phyloP scores from a whole-genome alignment of 1,284 basidiomycete genomes.

The Cerioporus squamosus region DNA sequence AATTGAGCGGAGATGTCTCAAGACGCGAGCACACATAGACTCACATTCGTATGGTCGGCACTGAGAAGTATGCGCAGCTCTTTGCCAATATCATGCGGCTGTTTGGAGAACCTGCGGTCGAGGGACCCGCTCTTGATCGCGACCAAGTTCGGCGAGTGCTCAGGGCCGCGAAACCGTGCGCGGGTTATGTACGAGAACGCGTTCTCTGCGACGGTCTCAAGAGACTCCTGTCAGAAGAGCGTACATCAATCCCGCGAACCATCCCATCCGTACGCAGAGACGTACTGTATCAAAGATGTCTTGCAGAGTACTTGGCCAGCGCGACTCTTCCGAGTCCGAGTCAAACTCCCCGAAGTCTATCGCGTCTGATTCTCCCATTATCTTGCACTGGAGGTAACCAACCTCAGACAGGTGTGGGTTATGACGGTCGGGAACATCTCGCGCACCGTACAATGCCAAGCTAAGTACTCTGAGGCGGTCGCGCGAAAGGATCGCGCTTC shows the following conservation, averaged over 20 bases:
- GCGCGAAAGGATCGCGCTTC: no score
- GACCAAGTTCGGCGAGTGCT: not conserved
- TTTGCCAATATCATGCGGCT: conserved; percentile 77
- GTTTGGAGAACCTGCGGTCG: conserved; percentile 45
- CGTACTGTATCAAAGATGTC: conserved; percentile 14
- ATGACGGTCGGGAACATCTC: no score
- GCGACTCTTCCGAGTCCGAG: conserved; percentile 30
- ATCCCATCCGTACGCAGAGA: not conserved
- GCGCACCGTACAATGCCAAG: no score
- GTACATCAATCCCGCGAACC: no score
- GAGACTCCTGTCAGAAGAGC: conserved; percentile 17
- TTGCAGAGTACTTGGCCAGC: conserved; percentile 1
- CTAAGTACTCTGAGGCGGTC: no score
- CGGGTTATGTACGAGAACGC: conserved; percentile 25
- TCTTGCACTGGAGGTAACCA: no score
- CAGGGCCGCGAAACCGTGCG: conserved; percentile 9
- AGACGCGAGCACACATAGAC: not conserved
- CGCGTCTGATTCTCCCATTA: no score
- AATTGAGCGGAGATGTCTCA: not conserved
- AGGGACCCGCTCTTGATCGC: conserved; percentile 35
- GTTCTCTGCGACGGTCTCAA: conserved; percentile 30
- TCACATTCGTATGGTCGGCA: conserved; percentile 59
- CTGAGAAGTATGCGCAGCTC: conserved; percentile 61
- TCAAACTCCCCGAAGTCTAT: conserved; percentile 63
- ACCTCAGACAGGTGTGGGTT: no score